Percentiles rank a stretch among this genome's conserved stretches.
Conservation (phyloP, 2,329 filamentous ascomycete genomes). For the Grosmannia huntii region DNA sequence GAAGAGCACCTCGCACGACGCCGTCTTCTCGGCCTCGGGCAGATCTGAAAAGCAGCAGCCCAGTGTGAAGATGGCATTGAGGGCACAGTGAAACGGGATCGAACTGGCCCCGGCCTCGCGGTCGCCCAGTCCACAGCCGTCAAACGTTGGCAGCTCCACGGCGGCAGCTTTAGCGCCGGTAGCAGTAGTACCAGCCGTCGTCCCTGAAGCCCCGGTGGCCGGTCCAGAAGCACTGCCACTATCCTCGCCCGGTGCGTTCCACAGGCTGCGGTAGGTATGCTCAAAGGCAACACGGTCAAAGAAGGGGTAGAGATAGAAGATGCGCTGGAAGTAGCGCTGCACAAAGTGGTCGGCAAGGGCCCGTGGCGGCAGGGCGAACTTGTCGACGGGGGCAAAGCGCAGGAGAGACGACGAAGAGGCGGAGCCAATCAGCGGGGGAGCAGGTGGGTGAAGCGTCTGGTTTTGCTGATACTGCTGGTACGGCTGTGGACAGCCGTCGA, state of each 20-base stretch:
- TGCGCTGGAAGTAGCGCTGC: slow-evolving; percentile 23
- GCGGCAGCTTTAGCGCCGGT: no score
- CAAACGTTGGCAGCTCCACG: not conserved
- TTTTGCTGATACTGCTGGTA: not conserved
- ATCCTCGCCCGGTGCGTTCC: not conserved
- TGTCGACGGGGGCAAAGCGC: slow-evolving; percentile 1
- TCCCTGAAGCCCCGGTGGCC: no score
- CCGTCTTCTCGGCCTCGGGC: slow-evolving; percentile 13
- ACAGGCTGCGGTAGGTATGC: slow-evolving; percentile 5
- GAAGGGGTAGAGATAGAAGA: slow-evolving; percentile 30
- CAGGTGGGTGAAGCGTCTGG: not conserved
- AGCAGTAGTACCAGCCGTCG: no score
- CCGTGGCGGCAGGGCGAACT: slow-evolving; percentile 22
- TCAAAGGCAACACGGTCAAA: slow-evolving; percentile 29
- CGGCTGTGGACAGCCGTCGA: not conserved
- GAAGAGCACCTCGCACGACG: slow-evolving; percentile 21
- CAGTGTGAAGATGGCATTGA: slow-evolving; percentile 30
- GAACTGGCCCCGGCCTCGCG: slow-evolving; percentile 15
- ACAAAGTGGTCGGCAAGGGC: slow-evolving; percentile 27
- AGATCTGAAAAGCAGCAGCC: slow-evolving; percentile 13
- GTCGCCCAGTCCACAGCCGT: slow-evolving; percentile 5
- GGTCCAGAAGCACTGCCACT: no score
- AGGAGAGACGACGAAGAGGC: not conserved
- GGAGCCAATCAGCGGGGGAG: not conserved
- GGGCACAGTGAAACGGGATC: slow-evolving; percentile 26